Evolutionary conservation across 768 basidiomycete genomes (phyloP), one percentile per base, ranked within the genome.

Genomic region (Agaricus blazei): DNA sequence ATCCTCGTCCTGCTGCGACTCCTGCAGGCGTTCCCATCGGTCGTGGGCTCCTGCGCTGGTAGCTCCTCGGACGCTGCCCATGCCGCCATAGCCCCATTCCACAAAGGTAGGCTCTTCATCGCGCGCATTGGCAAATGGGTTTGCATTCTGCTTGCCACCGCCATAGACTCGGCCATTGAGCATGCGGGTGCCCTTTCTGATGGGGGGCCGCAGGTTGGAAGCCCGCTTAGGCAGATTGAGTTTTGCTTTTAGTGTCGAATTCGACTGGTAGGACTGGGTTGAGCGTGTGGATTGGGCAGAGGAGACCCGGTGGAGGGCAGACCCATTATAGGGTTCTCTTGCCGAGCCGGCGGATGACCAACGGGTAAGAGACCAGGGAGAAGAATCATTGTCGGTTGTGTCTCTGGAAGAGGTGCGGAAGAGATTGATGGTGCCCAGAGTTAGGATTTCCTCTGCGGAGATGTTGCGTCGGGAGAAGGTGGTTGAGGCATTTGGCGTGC

Each of bases 51-150:
- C 73, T 1, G 72, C 72, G 43, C 70, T 70, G 46, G 64, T 66
- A 23, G 67, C 75, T 2, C 74, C 75, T 28, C 70, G 71, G 0
- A 80, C 78, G 36, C 78, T 80, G 27, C 92, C 92, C 86, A 93
- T 87, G 2, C 89, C 89, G 31, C 89, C 89, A 56, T 88, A 90
- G 0, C 93, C 93, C 93, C 93, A 95, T 68, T 95, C 93, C 14
- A 93, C 90, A 61, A 95, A 95, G 65, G 87, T 87, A 31, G 88
- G 87, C 58, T 90, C 88, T 0, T 84, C 80, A 28, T 84, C 83
- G 4, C 76, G 75, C 12, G 75, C 83, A 55, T 76, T 84, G 5
- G 80, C 85, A 59, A 89, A 89, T 0, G 78, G 83, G 62, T 89
- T 84, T 4, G 70, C 68, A 48, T 70, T 71, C 9, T 64, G 69